Evolutionary conservation across 805 yeast genomes (phyloP), one percentile per base, ranked within the genome.

Genomic region (Metschnikowia dekortorum): DNA sequence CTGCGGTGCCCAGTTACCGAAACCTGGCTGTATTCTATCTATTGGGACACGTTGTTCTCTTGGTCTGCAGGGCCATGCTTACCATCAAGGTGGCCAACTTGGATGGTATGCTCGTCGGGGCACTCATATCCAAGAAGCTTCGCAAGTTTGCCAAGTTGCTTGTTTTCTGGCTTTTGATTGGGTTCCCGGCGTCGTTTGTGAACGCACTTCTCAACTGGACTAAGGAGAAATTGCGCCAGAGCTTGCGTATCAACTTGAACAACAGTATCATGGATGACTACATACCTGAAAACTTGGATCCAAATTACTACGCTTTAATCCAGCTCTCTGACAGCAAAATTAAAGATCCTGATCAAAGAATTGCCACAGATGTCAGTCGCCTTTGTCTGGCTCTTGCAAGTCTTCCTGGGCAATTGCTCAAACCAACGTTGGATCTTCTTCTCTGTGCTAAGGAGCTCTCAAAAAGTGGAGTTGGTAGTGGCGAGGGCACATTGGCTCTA

Each of bases 91-190:
- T 90, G 13, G 97, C 97, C 6, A 80, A 85, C 10, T 73, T 91
- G 51, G 97, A 91, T 66, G 97, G 97, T 56, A 74, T 76, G 61
- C 71, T 91, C 48, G 96, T 91, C 4, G 88, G 96, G 0, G 81
- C 88, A 1, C 75, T 91, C 57, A 87, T 91, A 30, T 78, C 85
- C 38, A 88, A 85, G 54, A 76, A 78, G 46, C 85, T 89, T 53
- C 73, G 76, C 43, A 75, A 74, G 41, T 90, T 91, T 61, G 70
- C 84, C 50, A 76, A 78, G 52, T 76, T 85, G 30, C 66, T 90
- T 49, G 72, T 79, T 2, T 74, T 80, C 60, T 91, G 97, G 97
- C 80, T 91, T 84, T 59, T 81, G 13, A 73, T 91, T 11, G 96
- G 97, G 9, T 64, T 89, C 8, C 98, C 98, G 0, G 94, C 96